These are phyloP conservation scores for Didymella pomorum DNA, from an alignment of 2,329 filamentous ascomycete genomes.

Conservation along the genomic window DNA sequence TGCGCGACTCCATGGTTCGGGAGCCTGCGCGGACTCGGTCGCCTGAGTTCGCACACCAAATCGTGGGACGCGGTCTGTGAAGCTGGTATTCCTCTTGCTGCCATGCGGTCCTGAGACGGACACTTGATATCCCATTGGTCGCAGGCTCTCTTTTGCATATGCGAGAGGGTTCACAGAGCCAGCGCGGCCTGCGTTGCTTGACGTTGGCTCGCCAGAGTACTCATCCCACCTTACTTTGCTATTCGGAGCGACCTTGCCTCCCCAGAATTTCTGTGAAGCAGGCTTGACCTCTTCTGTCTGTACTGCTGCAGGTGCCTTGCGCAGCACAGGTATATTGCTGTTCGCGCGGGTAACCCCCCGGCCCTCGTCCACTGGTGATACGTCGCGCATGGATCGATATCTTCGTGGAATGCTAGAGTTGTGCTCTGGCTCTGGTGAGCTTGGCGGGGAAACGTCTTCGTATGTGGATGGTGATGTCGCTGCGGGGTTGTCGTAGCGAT, in stretches of 20 bases:
- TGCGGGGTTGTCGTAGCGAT: constrained; percentile 34
- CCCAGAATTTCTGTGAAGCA: constrained; percentile 47
- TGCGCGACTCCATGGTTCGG: constrained; percentile 72
- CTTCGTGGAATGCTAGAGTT: constrained; percentile 33
- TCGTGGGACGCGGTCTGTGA: constrained; percentile 41
- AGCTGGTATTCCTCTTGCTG: constrained; percentile 39
- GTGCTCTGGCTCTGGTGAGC: constrained; percentile 49
- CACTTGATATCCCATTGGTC: constrained; percentile 47
- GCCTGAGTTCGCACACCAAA: constrained; percentile 36
- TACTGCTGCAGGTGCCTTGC: constrained; percentile 39
- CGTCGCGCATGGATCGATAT: constrained; percentile 48
- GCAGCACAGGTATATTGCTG: constrained; percentile 47
- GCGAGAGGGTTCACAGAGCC: constrained; percentile 64
- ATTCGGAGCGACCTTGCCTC: constrained; percentile 46
- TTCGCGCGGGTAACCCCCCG: constrained; percentile 26
- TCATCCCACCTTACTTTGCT: constrained; percentile 66
- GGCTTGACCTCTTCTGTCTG: constrained; percentile 29
- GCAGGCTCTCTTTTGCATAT: constrained; percentile 34
- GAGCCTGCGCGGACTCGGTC: constrained; percentile 54
- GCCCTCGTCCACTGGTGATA: constrained; percentile 52
- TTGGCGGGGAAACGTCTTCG: constrained; percentile 50
- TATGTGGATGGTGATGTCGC: constrained; percentile 32
- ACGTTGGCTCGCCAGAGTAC: constrained; percentile 71
- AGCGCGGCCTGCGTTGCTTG: constrained; percentile 60
- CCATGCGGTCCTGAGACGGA: constrained; percentile 39